Evolutionary conservation across 139 green algal species (phyloP).

Genomic region (Pycnococcus provasolii): DNA sequence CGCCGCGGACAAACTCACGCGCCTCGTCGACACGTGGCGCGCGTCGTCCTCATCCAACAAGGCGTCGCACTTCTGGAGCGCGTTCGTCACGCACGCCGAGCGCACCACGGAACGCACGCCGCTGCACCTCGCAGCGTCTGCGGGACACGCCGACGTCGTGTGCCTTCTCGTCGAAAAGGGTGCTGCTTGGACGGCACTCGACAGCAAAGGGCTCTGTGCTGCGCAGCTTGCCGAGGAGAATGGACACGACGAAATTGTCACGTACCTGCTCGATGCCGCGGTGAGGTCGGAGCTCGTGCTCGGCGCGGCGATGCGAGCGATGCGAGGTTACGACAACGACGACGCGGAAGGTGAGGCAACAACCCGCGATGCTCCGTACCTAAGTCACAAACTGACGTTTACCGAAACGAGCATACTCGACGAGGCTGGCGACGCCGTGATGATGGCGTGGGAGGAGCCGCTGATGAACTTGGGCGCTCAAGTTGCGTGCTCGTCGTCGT

Average conservation of each 20-base stretch:
- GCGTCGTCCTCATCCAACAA: neutral
- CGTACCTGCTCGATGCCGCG: constrained; percentile 35
- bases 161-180: constrained; percentile 46
- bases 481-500: constrained; percentile 35
- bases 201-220: constrained; percentile 47
- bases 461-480: constrained; percentile 85
- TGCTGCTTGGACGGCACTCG: constrained; percentile 49
- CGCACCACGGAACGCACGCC: neutral
- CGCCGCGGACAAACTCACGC: neutral
- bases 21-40: neutral
- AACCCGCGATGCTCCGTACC: constrained; percentile 20
- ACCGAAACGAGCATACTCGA: constrained; percentile 53
- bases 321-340: neutral
- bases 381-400: constrained; percentile 31
- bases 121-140: constrained; percentile 32
- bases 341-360: neutral
- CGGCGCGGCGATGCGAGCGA: constrained; percentile 26
- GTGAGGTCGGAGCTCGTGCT: constrained; percentile 41
- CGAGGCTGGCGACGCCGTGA: constrained; percentile 74
- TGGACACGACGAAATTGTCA: constrained; percentile 28
- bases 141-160: constrained; percentile 36
- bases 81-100: too few relatives aligned
- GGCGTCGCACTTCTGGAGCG: too few relatives aligned
- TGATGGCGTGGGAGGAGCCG: constrained; percentile 91
- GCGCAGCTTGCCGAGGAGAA: constrained; percentile 45